Base-by-base conservation (phyloP, 257 asterid species). In the Solanum paucissectum region DNA sequence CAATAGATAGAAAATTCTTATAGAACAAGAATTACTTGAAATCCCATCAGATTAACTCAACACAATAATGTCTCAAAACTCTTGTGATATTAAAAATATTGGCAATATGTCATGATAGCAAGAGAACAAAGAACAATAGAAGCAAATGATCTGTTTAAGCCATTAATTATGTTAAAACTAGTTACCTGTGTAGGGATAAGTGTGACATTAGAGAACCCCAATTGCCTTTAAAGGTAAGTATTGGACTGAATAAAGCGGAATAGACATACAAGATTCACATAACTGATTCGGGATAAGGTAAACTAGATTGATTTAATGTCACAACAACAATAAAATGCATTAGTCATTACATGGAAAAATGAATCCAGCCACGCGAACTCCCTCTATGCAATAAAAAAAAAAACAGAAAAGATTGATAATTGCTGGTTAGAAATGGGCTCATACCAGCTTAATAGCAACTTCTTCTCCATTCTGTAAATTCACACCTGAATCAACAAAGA, bases 381-480 rank as follows among this genome's bases (percentile, higher is more conserved):
- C 38, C 38, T 44, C 25, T 25, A 44, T 79, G 55, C 84, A 79
- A n/a, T 10, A 79, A 8, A 77, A 29, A 29, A 29, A 29, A 42
- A 12, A 76, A 0, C 84, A 76, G 60, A 62, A 40, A 27, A 81
- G 40, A 46, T 42, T 42, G 66, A 79, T 29, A 12, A 79, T 44
- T 79, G 38, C 9, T 44, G 37, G 16, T 14, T 9, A 23, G 9
- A 36, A 36, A 71, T 25, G 36, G 37, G 60, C 85, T 68, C 90
- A 75, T 92, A 96, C 99, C 95, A 94, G 93, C 95, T 96, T 96
- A 88, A 96, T 89, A 60, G 95, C 99, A 27, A 95, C 98, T 95
- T 96, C 99, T 92, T 96, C 99, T 90, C 98, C 98, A 91, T 89
- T 96, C 88, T 94, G 98, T 88, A 94, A 87, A 87, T 93, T 94